A percentile compares a stretch with the other conserved stretches of the same genome.
These are phyloP conservation scores for Pyronema domesticum DNA, from an alignment of 495 filamentous ascomycete species.

Conservation along the genomic window DNA sequence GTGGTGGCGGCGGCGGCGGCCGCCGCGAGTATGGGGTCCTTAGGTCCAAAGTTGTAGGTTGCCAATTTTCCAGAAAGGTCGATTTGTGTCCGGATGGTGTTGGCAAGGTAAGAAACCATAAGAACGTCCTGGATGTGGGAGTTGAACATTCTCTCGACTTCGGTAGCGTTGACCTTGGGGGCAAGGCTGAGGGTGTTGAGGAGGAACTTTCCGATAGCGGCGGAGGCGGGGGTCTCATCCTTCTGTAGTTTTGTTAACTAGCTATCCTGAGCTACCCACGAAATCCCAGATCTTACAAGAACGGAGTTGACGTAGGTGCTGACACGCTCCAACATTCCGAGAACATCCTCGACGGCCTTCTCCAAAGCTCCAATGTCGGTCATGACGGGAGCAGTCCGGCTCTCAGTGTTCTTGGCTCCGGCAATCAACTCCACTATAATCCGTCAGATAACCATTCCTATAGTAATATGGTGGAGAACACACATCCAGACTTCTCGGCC, in stretches of 20 bases:
- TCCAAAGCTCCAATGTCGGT: slow-evolving; percentile 81
- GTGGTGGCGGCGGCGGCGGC: background rate
- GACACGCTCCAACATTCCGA: slow-evolving; percentile 76
- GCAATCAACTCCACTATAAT: slow-evolving; percentile 52
- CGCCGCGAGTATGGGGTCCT: slow-evolving; percentile 21
- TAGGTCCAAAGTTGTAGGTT: slow-evolving; percentile 57
- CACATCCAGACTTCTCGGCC: slow-evolving; percentile 64
- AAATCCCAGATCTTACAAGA: slow-evolving; percentile 29
- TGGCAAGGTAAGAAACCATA: slow-evolving; percentile 88
- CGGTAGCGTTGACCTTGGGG: slow-evolving; percentile 74
- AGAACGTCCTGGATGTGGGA: slow-evolving; percentile 98
- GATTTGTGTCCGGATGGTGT: slow-evolving; percentile 97
- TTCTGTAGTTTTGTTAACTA: slow-evolving; percentile 21
- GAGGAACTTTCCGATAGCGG: slow-evolving; percentile 80
- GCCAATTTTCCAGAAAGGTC: slow-evolving; percentile 88
- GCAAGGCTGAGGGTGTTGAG: slow-evolving; percentile 80
- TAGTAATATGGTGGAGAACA: background rate
- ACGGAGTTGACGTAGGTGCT: slow-evolving; percentile 76
- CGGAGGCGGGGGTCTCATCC: slow-evolving; percentile 49
- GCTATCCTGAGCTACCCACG: background rate
- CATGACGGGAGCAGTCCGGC: slow-evolving; percentile 49
- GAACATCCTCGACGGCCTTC: slow-evolving; percentile 62
- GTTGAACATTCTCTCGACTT: slow-evolving; percentile 96
- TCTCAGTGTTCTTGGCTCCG: slow-evolving; percentile 59
- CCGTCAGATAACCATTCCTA: background rate